Evolutionary conservation across 768 basidiomycete species (phyloP).

Genomic region (Asterophora lycoperdoides): DNA sequence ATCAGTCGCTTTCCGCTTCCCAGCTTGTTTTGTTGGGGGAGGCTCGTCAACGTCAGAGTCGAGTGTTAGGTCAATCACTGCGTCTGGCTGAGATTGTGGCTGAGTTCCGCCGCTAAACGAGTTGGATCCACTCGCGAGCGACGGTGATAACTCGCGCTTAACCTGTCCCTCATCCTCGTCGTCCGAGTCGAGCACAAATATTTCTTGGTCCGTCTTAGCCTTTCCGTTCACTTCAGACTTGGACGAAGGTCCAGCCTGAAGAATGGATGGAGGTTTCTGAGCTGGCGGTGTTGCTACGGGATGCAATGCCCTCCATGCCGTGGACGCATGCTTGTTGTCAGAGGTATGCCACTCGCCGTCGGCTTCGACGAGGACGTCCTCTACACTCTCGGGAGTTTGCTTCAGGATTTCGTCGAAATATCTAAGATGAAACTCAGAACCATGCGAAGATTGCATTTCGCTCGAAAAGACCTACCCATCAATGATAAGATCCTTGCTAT

Average conservation of each 20-base stretch:
- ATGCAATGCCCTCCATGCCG: conserved; percentile 61
- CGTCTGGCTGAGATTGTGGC: conserved; percentile 27
- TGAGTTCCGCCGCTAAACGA: conserved; percentile 24
- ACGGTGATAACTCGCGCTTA: conserved; percentile 71
- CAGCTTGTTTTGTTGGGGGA: conserved; percentile 30
- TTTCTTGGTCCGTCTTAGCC: conserved; percentile 47
- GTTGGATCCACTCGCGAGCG: conserved; percentile 47
- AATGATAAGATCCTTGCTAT: conserved; percentile 78
- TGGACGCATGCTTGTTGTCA: conserved; percentile 80
- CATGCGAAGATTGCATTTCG: not conserved
- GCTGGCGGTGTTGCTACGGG: conserved; percentile 23
- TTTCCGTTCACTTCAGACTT: conserved; percentile 36
- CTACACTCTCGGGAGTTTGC: conserved; percentile 70
- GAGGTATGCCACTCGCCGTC: conserved; percentile 95
- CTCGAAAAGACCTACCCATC: conserved; percentile 66
- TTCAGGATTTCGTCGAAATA: conserved; percentile 86
- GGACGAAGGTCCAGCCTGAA: conserved; percentile 20
- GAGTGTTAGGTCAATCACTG: conserved; percentile 82
- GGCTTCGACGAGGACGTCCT: conserved; percentile 91
- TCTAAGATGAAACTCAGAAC: conserved; percentile 37
- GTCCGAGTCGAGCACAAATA: conserved; percentile 69
- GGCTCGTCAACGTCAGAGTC: conserved; percentile 72
- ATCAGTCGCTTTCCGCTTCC: conserved; percentile 60
- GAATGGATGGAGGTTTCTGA: conserved; percentile 27
- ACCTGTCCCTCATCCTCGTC: conserved; percentile 76